A percentile compares a stretch with the other conserved stretches of the same genome.
Conservation (phyloP, 2,329 filamentous ascomycete genomes). For the Septoria linicola region DNA sequence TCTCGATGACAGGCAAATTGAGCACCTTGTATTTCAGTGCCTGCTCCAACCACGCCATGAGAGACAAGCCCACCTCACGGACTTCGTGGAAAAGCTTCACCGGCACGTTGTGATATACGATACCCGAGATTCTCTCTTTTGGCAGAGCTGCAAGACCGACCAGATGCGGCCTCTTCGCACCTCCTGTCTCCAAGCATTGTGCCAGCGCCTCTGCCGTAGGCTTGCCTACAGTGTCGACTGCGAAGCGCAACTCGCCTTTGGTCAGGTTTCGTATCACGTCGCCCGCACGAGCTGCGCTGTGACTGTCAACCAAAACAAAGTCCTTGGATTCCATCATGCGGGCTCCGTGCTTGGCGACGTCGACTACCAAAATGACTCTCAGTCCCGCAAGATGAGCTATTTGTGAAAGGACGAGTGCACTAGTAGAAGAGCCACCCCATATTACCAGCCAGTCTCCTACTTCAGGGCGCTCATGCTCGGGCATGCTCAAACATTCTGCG, state of each 20-base stretch:
- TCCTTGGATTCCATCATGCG: constrained; percentile 21
- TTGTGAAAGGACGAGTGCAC: constrained; percentile 46
- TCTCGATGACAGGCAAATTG: constrained; percentile 17
- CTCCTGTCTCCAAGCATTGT: constrained; percentile 10
- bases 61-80: constrained; percentile 14
- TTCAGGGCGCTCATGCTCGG: constrained; percentile 17
- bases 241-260: constrained; percentile 16
- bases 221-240: constrained; percentile 27
- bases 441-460: constrained; percentile 34
- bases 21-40: constrained; percentile 15
- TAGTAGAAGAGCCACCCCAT: constrained; percentile 47
- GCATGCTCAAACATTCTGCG: constrained; percentile 36
- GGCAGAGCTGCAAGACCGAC: constrained; percentile 67
- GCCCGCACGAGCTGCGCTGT: constrained; percentile 18
- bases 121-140: constrained; percentile 50
- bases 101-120: constrained; percentile 63
- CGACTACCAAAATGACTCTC: constrained; percentile 53
- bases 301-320: constrained; percentile 23
- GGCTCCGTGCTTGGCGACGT: constrained; percentile 26
- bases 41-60: constrained; percentile 24
- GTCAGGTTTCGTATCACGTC: constrained; percentile 22
- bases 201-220: constrained; percentile 20
- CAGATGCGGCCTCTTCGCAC: constrained; percentile 45
- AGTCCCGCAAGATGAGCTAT: constrained; percentile 40
- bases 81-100: constrained; percentile 70